Percentiles rank a stretch among this genome's conserved stretches.
These are phyloP conservation scores for Trichosporon ovoides DNA, from an alignment of 1,284 basidiomycete genomes.

Conservation along the genomic window DNA sequence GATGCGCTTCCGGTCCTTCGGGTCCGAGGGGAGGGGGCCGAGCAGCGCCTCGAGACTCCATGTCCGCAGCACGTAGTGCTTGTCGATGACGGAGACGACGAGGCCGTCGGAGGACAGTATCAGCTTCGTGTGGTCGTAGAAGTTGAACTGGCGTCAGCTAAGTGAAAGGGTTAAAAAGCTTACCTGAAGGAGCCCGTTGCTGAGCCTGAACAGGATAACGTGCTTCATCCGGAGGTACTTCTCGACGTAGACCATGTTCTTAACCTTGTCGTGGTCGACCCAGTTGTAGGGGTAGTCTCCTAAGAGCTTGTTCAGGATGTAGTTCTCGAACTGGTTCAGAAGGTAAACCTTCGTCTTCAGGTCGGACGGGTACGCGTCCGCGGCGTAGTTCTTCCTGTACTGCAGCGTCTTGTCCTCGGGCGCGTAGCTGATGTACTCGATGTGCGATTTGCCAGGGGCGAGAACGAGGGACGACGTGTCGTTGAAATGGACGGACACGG, in stretches of 20 bases:
- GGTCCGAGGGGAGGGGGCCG: conserved; percentile 49
- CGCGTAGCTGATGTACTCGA: conserved; percentile 64
- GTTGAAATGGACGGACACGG: conserved; percentile 92
- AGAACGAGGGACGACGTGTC: conserved; percentile 83
- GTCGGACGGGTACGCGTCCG: conserved; percentile 50
- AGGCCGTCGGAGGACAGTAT: conserved; percentile 76
- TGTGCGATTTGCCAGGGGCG: conserved; percentile 77
- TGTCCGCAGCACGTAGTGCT: conserved; percentile 70
- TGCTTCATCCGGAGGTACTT: conserved; percentile 95
- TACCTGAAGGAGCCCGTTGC: conserved; percentile 87
- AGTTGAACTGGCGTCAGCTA: conserved; percentile 70
- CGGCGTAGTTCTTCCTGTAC: conserved; percentile 41
- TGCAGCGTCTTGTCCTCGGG: conserved; percentile 26
- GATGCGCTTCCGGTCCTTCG: conserved; percentile 32
- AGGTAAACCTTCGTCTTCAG: conserved; percentile 83
- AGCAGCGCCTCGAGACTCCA: conserved; percentile 66
- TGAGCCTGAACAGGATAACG: conserved; percentile 93
- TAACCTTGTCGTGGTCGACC: conserved; percentile 61
- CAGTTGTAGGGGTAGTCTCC: conserved; percentile 72
- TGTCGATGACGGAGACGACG: conserved; percentile 81
- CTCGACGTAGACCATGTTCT: conserved; percentile 89
- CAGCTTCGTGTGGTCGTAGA: conserved; percentile 94
- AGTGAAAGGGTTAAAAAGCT: conserved; percentile 28
- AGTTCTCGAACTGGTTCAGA: conserved; percentile 83
- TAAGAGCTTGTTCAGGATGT: conserved; percentile 81